These are phyloP conservation scores for Oemleria cerasiformis DNA, from an alignment of 306 rosid species.

Conservation along the genomic window DNA sequence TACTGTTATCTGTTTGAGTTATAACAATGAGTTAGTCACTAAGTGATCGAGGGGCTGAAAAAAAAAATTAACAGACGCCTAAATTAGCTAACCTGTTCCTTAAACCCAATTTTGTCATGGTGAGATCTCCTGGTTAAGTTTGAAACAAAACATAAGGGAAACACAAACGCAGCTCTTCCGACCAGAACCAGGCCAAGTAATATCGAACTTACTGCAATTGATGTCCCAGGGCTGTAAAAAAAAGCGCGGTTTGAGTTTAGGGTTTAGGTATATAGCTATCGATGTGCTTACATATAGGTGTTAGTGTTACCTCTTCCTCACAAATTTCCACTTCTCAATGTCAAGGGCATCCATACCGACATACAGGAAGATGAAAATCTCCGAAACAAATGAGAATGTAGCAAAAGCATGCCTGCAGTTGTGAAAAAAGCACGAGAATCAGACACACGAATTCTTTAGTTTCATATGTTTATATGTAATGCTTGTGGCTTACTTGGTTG, in stretches of 20 bases:
- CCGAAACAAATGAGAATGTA: constrained; percentile 46
- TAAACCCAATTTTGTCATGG: constrained; percentile 44
- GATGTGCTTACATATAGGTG: not conserved
- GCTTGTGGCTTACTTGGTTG: constrained; percentile 39
- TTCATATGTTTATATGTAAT: not conserved
- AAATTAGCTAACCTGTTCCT: constrained; percentile 48
- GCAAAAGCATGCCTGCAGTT: constrained; percentile 58
- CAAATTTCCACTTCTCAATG: constrained; percentile 54
- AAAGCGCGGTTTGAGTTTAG: not conserved
- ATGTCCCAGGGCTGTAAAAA: constrained; percentile 46
- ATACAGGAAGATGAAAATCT: constrained; percentile 61
- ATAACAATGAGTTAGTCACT: not conserved
- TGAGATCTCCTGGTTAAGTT: constrained; percentile 43
- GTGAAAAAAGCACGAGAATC: constrained; percentile 1
- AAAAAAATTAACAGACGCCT: not conserved
- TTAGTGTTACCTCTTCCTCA: constrained; percentile 35
- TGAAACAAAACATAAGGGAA: constrained; percentile 49
- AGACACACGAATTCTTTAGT: not conserved
- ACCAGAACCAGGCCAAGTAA: constrained; percentile 50
- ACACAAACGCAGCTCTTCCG: constrained; percentile 70
- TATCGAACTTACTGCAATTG: constrained; percentile 37
- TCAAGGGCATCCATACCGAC: constrained; percentile 79
- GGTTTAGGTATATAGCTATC: not conserved
- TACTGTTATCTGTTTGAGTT: constrained; percentile 44
- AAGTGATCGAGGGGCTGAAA: constrained; percentile 9